These are phyloP conservation scores for Vitis rupestris DNA, from an alignment of 164 flowering plant species.

Conservation along the genomic window DNA sequence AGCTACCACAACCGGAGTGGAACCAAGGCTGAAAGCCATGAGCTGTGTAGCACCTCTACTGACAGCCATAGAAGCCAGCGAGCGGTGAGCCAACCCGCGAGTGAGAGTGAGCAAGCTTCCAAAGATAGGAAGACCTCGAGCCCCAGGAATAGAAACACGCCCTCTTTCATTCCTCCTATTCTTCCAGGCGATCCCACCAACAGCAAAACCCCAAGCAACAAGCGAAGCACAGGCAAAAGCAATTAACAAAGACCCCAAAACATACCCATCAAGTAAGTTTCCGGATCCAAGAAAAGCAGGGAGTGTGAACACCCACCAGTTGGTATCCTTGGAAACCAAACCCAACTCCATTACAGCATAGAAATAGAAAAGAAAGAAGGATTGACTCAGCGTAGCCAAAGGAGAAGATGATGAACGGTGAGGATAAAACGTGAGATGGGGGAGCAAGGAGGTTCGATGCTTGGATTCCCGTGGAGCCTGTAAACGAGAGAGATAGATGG, in stretches of 20 bases:
- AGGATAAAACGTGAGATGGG: too few relatives aligned
- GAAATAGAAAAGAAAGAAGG: neutral
- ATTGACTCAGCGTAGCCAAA: too few relatives aligned
- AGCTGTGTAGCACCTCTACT: conserved; percentile 25
- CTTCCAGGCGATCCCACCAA: conserved; percentile 70
- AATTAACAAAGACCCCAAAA: conserved; percentile 23
- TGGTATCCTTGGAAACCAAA: conserved; percentile 32
- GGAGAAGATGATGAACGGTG: neutral
- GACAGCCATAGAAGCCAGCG: conserved; percentile 47
- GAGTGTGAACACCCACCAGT: conserved; percentile 56
- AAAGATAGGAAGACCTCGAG: conserved; percentile 57
- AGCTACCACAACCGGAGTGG: conserved; percentile 57
- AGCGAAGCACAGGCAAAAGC: conserved; percentile 21
- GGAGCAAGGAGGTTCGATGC: too few relatives aligned
- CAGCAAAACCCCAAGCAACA: conserved; percentile 48
- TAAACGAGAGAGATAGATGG: too few relatives aligned
- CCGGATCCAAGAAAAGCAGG: conserved; percentile 48
- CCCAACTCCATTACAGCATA: conserved; percentile 4
- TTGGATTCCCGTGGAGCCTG: too few relatives aligned
- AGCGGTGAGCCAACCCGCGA: conserved; percentile 58
- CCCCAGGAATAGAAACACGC: conserved; percentile 50
- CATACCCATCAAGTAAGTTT: conserved; percentile 19
- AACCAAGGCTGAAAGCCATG: conserved; percentile 77
- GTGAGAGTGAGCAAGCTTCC: conserved; percentile 49
- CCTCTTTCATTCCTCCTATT: conserved; percentile 47